Evolutionary conservation across 768 basidiomycete genomes (phyloP), one percentile per base, ranked within the genome.

Genomic region (Leccinum arenicola): DNA sequence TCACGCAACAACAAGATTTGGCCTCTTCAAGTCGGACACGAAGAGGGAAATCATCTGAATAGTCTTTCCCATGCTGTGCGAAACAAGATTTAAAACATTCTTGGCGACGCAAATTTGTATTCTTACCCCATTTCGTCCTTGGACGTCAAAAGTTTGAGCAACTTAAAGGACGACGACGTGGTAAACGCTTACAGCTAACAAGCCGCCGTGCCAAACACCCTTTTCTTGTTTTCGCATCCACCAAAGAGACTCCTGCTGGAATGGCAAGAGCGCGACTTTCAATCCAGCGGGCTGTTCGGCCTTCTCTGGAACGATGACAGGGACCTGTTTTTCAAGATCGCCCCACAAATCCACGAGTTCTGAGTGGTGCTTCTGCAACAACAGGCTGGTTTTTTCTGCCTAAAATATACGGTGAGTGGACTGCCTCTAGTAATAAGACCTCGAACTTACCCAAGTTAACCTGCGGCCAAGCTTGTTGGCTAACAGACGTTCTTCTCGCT

Each of bases 141-240:
- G 17, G 19, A 59, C 2, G 1, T 8, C 56, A 45, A 47, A 33
- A 27, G 3, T 3, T 45, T 73, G 21, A 73, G 58, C 14, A 49
- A 9, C 29, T 45, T 21, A 17, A 15, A 35, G n/a, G 29, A 36
- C 3, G 29, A 59, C 2, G 21, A 59, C 7, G 14, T 23, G 19
- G 56, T 45, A 40, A 50, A 62, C 2, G 77, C 88, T 65, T 73
- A 91, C 91, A 19, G 95, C 93, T 55, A 98, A 79, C 85, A 98
- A 88, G 5, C 96, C 97, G 38, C 96, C 97, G 51, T 80, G 77
- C 92, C 95, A 98, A 2, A 85, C 74, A 7, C 90, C 82, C 55
- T 86, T 77, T 72, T 99, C 97, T 76, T 98, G 97, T 68, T 92
- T 82, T 64, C 85, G 83, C 93, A 99, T 96, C 97, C 97, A 99